Evolutionary conservation across 2,329 filamentous ascomycete genomes (phyloP), one percentile per base, ranked within the genome.

Genomic region (Aspergillus ibericus): DNA sequence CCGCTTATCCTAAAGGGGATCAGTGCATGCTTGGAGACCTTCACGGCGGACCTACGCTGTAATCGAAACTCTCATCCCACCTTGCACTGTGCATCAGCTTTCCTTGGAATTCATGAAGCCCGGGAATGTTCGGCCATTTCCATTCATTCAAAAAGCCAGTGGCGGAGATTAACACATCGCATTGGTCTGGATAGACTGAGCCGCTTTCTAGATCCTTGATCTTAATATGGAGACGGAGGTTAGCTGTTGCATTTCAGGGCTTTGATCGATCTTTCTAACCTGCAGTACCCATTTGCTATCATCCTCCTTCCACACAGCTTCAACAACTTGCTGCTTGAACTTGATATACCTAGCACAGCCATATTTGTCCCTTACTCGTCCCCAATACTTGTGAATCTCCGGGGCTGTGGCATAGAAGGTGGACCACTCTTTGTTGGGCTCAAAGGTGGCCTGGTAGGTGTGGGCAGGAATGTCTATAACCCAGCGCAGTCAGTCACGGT

Each of bases 361-460:
- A 55, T 79, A 76, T 53, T 79, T 76, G 9, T 73, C 63, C 16
- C 75, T 78, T 29, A 82, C 76, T 1, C 67, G 69, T 61, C 81
- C 80, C 59, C 82, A 72, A 57, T 83, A 83, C 16, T 71, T 66
- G 71, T 78, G 79, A 12, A 83, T 83, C 65, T 83, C 80, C 1
- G 76, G 73, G 0, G 77, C 74, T 29, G 76, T 76, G 2, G 77
- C 78, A 64, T 81, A 83, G 65, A 80, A 82, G 12, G 78, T 75
- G 5, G 75, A 76, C 80, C 79, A 82, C 72, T 80, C 68, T 49
- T 71, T 70, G 52, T 74, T 74, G 0, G 80, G 81, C 58, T 80
- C 80, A 72, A 81, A 84, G 6, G 76, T 77, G 60, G 81, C 83
- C 57, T 83, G 80, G 52, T 82, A 82, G 25, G 76, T 78, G 49